Conservation (phyloP, 768 basidiomycete species). For the Suillus alpinus region DNA sequence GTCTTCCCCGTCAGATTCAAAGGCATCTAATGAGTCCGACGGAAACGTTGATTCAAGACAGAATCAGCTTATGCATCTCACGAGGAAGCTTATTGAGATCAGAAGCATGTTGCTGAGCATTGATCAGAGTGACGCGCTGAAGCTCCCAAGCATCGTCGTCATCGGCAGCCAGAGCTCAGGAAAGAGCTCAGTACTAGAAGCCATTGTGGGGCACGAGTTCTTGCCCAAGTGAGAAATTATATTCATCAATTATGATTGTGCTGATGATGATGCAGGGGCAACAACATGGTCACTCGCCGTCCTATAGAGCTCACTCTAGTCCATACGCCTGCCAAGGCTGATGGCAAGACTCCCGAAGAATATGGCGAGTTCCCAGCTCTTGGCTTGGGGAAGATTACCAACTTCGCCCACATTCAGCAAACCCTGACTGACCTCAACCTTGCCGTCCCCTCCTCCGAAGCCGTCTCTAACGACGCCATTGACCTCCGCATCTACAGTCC, state of each 20-base stretch:
- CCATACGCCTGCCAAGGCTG: slow-evolving; percentile 66
- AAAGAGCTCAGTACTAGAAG: slow-evolving; percentile 96
- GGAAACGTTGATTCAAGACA: slow-evolving; percentile 47
- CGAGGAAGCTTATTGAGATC: slow-evolving; percentile 94
- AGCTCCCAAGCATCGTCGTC: slow-evolving; percentile 95
- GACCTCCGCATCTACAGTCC: slow-evolving; percentile 96
- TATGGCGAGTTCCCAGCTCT: slow-evolving; percentile 95
- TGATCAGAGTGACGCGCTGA: slow-evolving; percentile 92
- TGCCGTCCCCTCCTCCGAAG: slow-evolving; percentile 85
- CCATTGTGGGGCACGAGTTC: slow-evolving; percentile 97
- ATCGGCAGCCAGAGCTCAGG: slow-evolving; percentile 98
- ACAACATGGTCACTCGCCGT: slow-evolving; percentile 98
- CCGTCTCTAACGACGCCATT: slow-evolving; percentile 93
- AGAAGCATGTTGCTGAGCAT: slow-evolving; percentile 92
- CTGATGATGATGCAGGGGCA: slow-evolving; percentile 58
- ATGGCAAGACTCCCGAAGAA: slow-evolving; percentile 59
- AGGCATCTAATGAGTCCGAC: slow-evolving; percentile 31
- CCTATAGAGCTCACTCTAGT: slow-evolving; percentile 98
- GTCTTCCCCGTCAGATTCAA: slow-evolving; percentile 70
- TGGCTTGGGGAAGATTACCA: slow-evolving; percentile 83
- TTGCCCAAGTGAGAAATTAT: slow-evolving; percentile 82
- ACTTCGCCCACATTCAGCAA: slow-evolving; percentile 90
- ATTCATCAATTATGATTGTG: neutral
- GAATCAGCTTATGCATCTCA: slow-evolving; percentile 91
- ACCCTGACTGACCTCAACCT: slow-evolving; percentile 94